Evolutionary conservation across 306 rosid genomes (phyloP).

Genomic region (Casuarina equisetifolia): DNA sequence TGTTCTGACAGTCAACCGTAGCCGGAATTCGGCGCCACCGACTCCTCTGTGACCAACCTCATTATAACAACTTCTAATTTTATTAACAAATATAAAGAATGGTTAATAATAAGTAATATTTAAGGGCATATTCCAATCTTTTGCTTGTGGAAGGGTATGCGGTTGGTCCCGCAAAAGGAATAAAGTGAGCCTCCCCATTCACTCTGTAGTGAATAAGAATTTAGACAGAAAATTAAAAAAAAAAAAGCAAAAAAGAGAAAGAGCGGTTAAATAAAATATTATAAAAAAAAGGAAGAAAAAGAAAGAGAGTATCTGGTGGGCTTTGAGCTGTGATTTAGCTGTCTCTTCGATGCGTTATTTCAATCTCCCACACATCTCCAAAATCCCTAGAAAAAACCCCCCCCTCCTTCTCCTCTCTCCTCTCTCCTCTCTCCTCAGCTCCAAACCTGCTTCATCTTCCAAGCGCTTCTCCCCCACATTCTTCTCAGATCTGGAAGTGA

Average conservation of each 20-base stretch:
- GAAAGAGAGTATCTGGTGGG: slow-evolving; percentile 62
- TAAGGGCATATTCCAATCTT: slow-evolving; percentile 33
- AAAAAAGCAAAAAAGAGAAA: slow-evolving; percentile 5
- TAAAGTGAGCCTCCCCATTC: slow-evolving; percentile 4
- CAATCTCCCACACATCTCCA: slow-evolving; percentile 51
- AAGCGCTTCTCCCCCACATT: slow-evolving; percentile 15
- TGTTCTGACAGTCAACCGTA: slow-evolving; percentile 28
- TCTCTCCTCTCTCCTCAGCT: slow-evolving; percentile 4
- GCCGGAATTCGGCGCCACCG: slow-evolving; percentile 40
- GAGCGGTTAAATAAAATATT: not conserved
- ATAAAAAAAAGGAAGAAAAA: slow-evolving; percentile 18
- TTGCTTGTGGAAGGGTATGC: slow-evolving; percentile 16
- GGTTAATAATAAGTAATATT: not conserved
- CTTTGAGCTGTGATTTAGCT: slow-evolving; percentile 94
- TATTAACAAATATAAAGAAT: not conserved
- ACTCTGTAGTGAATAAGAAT: not conserved
- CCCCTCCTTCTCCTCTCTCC: not conserved
- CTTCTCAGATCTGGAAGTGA: slow-evolving; percentile 32
- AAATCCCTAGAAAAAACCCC: slow-evolving; percentile 56
- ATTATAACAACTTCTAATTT: slow-evolving; percentile 19
- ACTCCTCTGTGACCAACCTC: slow-evolving; percentile 3
- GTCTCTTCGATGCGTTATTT: slow-evolving; percentile 56
- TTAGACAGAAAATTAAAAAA: not conserved
- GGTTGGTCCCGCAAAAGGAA: slow-evolving; percentile 22
- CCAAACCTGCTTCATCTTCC: not conserved